A percentile compares a stretch with the other conserved stretches of the same genome.
These are phyloP conservation scores for Lactarius indigo DNA, from an alignment of 768 basidiomycete genomes.

Conservation along the genomic window DNA sequence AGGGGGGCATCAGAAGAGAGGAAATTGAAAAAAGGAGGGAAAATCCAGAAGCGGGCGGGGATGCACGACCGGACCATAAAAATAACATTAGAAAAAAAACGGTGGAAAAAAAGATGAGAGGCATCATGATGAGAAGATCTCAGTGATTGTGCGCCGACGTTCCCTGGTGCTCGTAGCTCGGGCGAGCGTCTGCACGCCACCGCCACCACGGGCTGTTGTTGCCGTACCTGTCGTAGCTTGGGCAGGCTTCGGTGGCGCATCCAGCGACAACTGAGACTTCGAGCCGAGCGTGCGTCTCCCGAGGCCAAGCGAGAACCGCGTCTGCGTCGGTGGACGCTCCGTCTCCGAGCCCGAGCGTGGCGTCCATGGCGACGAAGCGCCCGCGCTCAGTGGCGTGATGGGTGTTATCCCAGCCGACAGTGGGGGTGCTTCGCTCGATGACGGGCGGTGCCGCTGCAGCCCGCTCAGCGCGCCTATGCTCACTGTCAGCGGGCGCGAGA, in stretches of 20 bases:
- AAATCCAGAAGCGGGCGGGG: slow-evolving; percentile 14
- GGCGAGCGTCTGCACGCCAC: slow-evolving; percentile 35
- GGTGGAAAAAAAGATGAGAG: background rate
- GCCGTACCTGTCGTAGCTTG: background rate
- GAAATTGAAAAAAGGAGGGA: background rate
- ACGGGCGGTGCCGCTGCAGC: slow-evolving; percentile 47
- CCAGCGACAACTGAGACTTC: slow-evolving; percentile 46
- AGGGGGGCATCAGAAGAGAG: background rate
- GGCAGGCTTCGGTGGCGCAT: slow-evolving; percentile 28
- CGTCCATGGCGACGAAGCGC: slow-evolving; percentile 37
- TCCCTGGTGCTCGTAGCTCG: slow-evolving; percentile 35
- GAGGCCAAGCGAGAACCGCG: slow-evolving; percentile 27
- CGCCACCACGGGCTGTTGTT: slow-evolving; percentile 14
- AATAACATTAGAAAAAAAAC: slow-evolving; percentile 25
- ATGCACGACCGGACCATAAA: slow-evolving; percentile 15
- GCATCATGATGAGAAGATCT: slow-evolving; percentile 40
- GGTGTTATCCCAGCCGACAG: slow-evolving; percentile 23
- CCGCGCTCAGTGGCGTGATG: slow-evolving; percentile 33
- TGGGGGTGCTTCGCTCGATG: slow-evolving; percentile 33
- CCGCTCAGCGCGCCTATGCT: slow-evolving; percentile 52
- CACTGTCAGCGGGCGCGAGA: slow-evolving; percentile 58
- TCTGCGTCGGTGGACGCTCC: slow-evolving; percentile 43
- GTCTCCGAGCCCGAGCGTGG: slow-evolving; percentile 48
- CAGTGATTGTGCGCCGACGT: slow-evolving; percentile 49
- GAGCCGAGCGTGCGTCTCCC: slow-evolving; percentile 37